A percentile compares a stretch with the other conserved stretches of the same genome.
Conservation (phyloP, 1,284 basidiomycete species). For the Heterobasidion irregulare region DNA sequence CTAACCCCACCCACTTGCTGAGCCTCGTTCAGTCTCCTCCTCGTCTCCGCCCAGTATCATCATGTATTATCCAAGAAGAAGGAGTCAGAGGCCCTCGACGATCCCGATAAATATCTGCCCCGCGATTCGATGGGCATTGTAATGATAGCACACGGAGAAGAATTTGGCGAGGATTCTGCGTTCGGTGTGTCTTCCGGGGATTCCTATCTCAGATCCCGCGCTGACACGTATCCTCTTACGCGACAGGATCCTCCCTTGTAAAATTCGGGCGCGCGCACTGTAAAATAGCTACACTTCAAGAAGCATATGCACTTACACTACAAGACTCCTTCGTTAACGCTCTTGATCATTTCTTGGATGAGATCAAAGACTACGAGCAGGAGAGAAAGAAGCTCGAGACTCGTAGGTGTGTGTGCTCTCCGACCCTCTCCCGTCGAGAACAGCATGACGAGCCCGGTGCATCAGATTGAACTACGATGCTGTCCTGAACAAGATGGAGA, state of each 20-base stretch:
- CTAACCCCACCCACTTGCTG: not conserved
- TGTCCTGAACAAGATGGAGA: conserved; percentile 58
- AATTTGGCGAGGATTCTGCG: conserved; percentile 64
- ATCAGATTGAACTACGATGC: conserved; percentile 64
- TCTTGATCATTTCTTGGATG: conserved; percentile 50
- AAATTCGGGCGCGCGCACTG: conserved; percentile 75
- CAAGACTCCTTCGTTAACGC: conserved; percentile 64
- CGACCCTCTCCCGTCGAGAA: not conserved
- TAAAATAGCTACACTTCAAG: conserved; percentile 73
- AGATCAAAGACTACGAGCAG: conserved; percentile 65
- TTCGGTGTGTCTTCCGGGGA: conserved; percentile 41
- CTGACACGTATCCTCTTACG: not conserved
- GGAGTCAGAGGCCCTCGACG: conserved; percentile 45
- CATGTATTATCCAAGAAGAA: conserved; percentile 61
- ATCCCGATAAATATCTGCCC: conserved; percentile 57
- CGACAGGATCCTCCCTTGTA: conserved; percentile 57
- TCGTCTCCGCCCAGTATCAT: conserved; percentile 54
- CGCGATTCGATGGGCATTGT: conserved; percentile 76
- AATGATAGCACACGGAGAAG: conserved; percentile 81
- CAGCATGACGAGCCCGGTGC: not conserved
- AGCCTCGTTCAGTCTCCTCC: conserved; percentile 38
- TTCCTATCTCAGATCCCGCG: not conserved
- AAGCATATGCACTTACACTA: conserved; percentile 65
- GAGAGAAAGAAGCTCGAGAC: conserved; percentile 78
- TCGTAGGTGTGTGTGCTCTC: conserved; percentile 40